A percentile compares a stretch with the other conserved stretches of the same genome.
Conservation (phyloP, 768 basidiomycete species). For the Trametes villosa region DNA sequence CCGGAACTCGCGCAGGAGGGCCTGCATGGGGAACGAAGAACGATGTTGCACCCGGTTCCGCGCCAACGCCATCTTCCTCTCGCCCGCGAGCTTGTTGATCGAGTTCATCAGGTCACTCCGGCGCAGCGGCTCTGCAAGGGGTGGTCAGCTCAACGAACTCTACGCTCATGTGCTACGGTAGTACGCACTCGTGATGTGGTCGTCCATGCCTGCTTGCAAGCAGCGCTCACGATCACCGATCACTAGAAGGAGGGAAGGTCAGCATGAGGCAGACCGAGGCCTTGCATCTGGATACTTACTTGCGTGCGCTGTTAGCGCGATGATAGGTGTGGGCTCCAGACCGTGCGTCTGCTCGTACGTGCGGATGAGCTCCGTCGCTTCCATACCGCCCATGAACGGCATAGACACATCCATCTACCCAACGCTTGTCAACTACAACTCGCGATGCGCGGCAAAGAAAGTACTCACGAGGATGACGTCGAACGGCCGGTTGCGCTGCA, state of each 20-base stretch:
- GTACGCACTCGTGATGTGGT: slow-evolving; percentile 78
- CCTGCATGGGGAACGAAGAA: slow-evolving; percentile 25
- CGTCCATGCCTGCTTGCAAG: slow-evolving; percentile 80
- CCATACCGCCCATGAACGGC: slow-evolving; percentile 99
- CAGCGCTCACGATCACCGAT: slow-evolving; percentile 84
- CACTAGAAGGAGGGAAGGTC: slow-evolving; percentile 53
- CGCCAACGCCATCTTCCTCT: slow-evolving; percentile 43
- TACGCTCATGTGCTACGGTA: not conserved
- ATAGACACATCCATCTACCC: slow-evolving; percentile 95
- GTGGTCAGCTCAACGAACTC: slow-evolving; percentile 17
- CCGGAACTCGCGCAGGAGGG: slow-evolving; percentile 27
- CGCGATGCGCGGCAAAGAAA: not conserved
- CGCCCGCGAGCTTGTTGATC: slow-evolving; percentile 78
- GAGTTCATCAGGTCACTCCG: slow-evolving; percentile 80
- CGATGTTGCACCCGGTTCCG: slow-evolving; percentile 25
- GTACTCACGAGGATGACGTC: slow-evolving; percentile 86
- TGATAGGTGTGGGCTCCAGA: slow-evolving; percentile 82
- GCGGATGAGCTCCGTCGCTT: slow-evolving; percentile 92
- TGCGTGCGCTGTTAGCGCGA: slow-evolving; percentile 96
- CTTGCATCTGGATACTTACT: slow-evolving; percentile 57
- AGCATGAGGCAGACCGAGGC: slow-evolving; percentile 11
- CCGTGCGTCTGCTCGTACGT: slow-evolving; percentile 77
- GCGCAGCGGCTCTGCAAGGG: slow-evolving; percentile 67
- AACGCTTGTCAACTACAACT: not conserved
- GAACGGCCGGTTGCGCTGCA: slow-evolving; percentile 73